These are phyloP conservation scores for Physaria fendleri DNA, from an alignment of 345 rosid species.

Conservation along the genomic window DNA sequence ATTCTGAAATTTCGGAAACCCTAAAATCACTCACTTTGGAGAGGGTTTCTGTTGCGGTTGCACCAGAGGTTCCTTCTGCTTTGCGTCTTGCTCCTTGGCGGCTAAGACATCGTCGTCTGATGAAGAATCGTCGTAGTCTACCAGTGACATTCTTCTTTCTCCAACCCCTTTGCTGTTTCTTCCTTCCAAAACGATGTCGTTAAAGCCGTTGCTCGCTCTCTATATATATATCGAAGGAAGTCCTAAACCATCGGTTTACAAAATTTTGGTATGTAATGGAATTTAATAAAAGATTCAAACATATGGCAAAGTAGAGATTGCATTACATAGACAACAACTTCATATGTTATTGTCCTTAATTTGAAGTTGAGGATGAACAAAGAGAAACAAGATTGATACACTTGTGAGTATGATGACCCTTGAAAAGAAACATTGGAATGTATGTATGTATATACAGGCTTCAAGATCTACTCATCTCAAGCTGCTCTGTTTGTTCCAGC, in stretches of 20 bases:
- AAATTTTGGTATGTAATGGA: too few species aligned
- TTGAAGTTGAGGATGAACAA: slow-evolving; percentile 10
- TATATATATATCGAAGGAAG: background rate
- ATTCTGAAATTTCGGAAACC: background rate
- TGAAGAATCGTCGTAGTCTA: slow-evolving; percentile 32
- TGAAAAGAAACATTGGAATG: slow-evolving; percentile 11
- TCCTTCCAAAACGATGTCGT: slow-evolving; percentile 11
- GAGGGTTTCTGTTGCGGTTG: background rate
- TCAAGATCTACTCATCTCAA: slow-evolving; percentile 30
- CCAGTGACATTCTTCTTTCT: slow-evolving; percentile 22
- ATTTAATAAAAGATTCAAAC: too few species aligned
- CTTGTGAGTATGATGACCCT: slow-evolving; percentile 5
- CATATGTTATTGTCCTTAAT: background rate
- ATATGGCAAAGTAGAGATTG: too few species aligned
- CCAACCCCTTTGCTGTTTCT: background rate
- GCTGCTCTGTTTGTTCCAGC: slow-evolving; percentile 36
- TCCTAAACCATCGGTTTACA: background rate
- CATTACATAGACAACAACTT: background rate
- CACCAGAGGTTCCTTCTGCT: background rate
- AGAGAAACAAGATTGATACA: slow-evolving; percentile 1
- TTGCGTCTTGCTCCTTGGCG: background rate
- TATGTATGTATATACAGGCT: slow-evolving; percentile 18
- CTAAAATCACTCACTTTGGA: slow-evolving; percentile 14
- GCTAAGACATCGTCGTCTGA: slow-evolving; percentile 26
- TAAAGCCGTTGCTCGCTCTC: too few species aligned